Percentiles rank a stretch among this genome's conserved stretches.
Conservation (phyloP, 2,329 filamentous ascomycete species). For the Laburnicola sp. region DNA sequence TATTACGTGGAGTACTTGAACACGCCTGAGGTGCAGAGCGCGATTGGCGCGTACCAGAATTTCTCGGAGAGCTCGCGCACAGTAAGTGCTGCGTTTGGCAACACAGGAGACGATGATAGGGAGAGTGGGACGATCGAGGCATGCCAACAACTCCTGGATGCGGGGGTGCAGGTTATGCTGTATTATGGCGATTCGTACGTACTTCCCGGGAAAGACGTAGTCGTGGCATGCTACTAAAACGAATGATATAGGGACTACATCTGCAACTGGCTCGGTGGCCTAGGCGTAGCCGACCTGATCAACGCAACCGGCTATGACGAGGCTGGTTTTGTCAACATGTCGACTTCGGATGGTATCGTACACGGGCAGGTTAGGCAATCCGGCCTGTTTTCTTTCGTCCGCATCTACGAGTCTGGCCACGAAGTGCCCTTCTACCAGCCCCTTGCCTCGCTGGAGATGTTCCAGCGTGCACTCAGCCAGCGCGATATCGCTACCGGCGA, state of each 20-base stretch:
- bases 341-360: conserved; percentile 50
- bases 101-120: conserved; percentile 56
- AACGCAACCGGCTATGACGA: conserved; percentile 46
- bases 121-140: conserved; percentile 50
- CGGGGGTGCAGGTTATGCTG: conserved; percentile 48
- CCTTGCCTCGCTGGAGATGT: conserved; percentile 53
- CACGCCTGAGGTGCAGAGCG: conserved; percentile 56
- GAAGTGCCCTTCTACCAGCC: conserved; percentile 61
- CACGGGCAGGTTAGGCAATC: conserved; percentile 59
- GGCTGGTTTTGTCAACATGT: conserved; percentile 55
- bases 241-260: conserved; percentile 49
- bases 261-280: conserved; percentile 53
- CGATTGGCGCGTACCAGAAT: conserved; percentile 63
- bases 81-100: conserved; percentile 51
- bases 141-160: conserved; percentile 43
- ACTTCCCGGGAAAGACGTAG: no score
- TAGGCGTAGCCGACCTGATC: conserved; percentile 48
- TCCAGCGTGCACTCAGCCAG: conserved; percentile 54
- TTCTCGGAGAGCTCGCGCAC: conserved; percentile 55
- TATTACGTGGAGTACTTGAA: conserved; percentile 64
- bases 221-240: no score
- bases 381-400: conserved; percentile 55
- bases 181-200: conserved; percentile 53
- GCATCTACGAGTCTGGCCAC: conserved; percentile 56
- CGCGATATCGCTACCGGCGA: conserved; percentile 56